Evolutionary conservation across 1,284 basidiomycete genomes (phyloP), one percentile per base, ranked within the genome.

Genomic region (Chondrostereum purpureum): DNA sequence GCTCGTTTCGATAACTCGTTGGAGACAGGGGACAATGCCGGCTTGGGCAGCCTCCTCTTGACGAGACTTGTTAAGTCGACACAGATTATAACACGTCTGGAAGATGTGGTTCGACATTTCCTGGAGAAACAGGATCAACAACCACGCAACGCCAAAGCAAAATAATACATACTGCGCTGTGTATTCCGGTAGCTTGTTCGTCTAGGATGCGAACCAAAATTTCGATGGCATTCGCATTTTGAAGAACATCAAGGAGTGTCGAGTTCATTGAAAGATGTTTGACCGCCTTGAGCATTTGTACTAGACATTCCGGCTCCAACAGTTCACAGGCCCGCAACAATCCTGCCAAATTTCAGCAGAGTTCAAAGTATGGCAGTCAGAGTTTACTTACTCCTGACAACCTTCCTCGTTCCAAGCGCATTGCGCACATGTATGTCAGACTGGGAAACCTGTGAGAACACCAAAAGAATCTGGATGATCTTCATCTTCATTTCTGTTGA

Each of bases 21-120:
- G 88, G 33, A 99, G 75, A 52, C 90, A 81, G 1, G 95, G 92
- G 20, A 99, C 86, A 50, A 96, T 90, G 11, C 93, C 95, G 2
- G 92, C 92, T 57, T 93, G 86, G 0, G 94, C 93, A 3, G 95
- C 93, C 64, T 98, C 95, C 66, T 98, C 95, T 64, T 98, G 95
- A 46, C 93, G 74, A 2, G 83, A 79, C 64, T 94, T 95, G 66
- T 92, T 94, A 46, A 97, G 70, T n/a, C 92, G 80, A 60, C 92
- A 95, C 16, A 97, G 83, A 53, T 93, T 93, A 69, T 90, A 96
- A 58, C 92, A 90, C 0, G 92, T 92, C 64, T 95, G 92, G 73
- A 96, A 92, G 45, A 95, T 83, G 55, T 92, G 88, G 53, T 92
- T 92, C 44, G 88, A 85, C 62, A 95, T 88, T 77, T 96, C 93